phyloP scores from a whole-genome alignment of 108 stramenopile species.

The Parmales sp. region DNA sequence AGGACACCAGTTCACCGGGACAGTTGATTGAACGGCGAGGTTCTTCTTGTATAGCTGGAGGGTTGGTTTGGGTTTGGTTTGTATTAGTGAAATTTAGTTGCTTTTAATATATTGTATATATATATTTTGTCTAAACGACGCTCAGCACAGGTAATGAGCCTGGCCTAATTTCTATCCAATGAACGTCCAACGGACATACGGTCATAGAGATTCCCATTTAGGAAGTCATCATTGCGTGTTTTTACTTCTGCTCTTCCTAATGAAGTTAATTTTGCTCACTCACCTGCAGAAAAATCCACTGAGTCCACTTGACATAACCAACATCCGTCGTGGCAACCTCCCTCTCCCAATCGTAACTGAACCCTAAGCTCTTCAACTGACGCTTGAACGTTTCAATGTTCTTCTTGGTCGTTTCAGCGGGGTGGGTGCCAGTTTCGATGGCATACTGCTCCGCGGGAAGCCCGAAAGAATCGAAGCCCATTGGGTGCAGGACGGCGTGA shows the following conservation, averaged over 20 bases:
- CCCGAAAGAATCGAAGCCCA: slow-evolving; percentile 99
- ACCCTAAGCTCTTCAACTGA: slow-evolving; percentile 89
- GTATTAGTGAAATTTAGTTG: too few species aligned
- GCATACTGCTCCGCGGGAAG: slow-evolving; percentile 99
- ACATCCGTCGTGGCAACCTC: slow-evolving; percentile 91
- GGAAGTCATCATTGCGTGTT: too few species aligned
- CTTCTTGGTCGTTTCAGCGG: slow-evolving; percentile 74
- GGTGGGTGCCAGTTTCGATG: slow-evolving; percentile 88
- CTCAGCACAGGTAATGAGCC: too few species aligned
- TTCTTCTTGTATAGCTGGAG: slow-evolving; percentile 76
- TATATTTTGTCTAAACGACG: too few species aligned
- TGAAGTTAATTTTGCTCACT: too few species aligned
- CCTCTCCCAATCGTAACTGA: slow-evolving; percentile 93
- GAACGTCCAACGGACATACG: too few species aligned
- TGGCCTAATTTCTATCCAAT: too few species aligned
- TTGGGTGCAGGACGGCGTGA: slow-evolving; percentile 94
- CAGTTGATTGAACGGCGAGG: slow-evolving; percentile 74
- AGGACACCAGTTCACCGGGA: slow-evolving; percentile 95
- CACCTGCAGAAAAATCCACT: slow-evolving; percentile 95
- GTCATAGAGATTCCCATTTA: too few species aligned
- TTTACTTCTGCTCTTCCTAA: too few species aligned
- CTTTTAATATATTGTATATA: too few species aligned
- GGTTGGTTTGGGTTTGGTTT: too few species aligned
- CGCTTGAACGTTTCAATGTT: slow-evolving; percentile 94
- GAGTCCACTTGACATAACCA: slow-evolving; percentile 94